A percentile compares a stretch with the other conserved stretches of the same genome.
Conservation (phyloP, 345 rosid species). For the Mangifera indica region DNA sequence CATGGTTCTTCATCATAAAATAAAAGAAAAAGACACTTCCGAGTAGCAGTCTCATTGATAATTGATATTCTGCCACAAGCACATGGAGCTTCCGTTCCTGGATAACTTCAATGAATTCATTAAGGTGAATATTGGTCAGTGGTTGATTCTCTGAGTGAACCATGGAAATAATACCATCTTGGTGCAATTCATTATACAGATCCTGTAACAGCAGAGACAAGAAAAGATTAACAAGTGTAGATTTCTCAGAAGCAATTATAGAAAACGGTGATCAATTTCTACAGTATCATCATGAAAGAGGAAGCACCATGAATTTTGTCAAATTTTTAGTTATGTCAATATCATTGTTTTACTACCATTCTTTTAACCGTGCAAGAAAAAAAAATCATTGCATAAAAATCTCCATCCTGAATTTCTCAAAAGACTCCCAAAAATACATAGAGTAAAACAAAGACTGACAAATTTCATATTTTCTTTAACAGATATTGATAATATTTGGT, state of each 20-base stretch:
- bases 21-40: slow-evolving; percentile 39
- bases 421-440: neutral
- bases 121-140: slow-evolving; percentile 32
- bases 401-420: neutral
- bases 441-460: neutral
- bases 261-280: neutral
- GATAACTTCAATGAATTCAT: slow-evolving; percentile 43
- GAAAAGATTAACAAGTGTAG: slow-evolving; percentile 13
- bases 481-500: neutral
- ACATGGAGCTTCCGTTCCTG: slow-evolving; percentile 50
- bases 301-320: too few species aligned
- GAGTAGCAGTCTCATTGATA: slow-evolving; percentile 50
- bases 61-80: slow-evolving; percentile 50
- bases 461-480: neutral
- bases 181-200: slow-evolving; percentile 42
- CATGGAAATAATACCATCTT: slow-evolving; percentile 31
- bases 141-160: slow-evolving; percentile 29
- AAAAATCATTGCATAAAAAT: neutral
- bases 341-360: too few species aligned
- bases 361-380: too few species aligned
- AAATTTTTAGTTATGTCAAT: too few species aligned
- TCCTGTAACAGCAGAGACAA: slow-evolving; percentile 47
- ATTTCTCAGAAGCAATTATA: neutral
- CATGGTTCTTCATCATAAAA: slow-evolving; percentile 3
- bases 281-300: neutral